Base-by-base conservation (phyloP, 495 filamentous ascomycete genomes). In the Aspergillus heteromorphus region DNA sequence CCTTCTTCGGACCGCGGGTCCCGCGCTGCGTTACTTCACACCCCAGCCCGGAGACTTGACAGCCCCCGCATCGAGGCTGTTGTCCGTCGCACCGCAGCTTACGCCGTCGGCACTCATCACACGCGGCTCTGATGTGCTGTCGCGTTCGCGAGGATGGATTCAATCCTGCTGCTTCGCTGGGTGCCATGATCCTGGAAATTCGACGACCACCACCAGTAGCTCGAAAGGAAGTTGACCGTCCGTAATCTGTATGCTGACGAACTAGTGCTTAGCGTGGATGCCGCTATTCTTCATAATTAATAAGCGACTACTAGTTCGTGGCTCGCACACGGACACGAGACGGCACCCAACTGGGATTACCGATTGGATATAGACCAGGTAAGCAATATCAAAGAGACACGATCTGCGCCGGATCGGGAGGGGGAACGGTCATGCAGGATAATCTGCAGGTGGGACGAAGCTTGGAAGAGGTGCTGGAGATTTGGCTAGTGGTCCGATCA, bases 1-100 rank as follows among this genome's bases (percentile, higher is more conserved):
- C 75, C 45, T 70, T 75, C 61, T 78, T 79, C 0, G 75, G 75
- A 0, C 76, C 77, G 8, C 77, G 60, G 23, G 72, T 63, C 59
- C 10, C 75, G 74, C 29, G 67, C 62, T 51, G 66, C 7, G 43
- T 34, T 75, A 73, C 62, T 40, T 70, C 62, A 56, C 77, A 80
- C 17, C 48, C 57, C 34, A 76, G 56, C 16, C 72, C 73, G 18
- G 72, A 62, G 11, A 70, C 68, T 30, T 64, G 65, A 54, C 77
- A 80, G 8, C 66, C 68, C 11, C 71, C 68, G 55, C 77, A 80
- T 43, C 21, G 20, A 55, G 77, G 77, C 10, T 64, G 67, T 16
- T 71, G 65, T 45, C 77, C 64, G 56, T 80, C 76, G 59, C 77
- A 79, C 49, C 75, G 65, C 23, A 78, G 56, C 59, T 78, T 79